phyloP scores from a whole-genome alignment of 1,139 yeast genomes.

The Torulaspora globosa region DNA sequence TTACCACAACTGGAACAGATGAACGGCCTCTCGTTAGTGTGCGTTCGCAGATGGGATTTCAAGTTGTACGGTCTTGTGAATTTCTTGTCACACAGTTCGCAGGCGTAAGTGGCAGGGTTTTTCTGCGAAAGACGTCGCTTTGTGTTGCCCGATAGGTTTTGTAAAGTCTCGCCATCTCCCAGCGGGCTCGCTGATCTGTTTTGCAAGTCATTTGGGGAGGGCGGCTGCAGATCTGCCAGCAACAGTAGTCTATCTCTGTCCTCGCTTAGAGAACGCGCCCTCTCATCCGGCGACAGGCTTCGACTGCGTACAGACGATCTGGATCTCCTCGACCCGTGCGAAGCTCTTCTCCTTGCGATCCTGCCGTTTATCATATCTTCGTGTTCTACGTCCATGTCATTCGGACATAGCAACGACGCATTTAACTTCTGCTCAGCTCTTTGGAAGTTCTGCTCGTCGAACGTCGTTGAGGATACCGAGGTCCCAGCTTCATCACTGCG shows the following conservation, averaged over 20 bases:
- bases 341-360: constrained; percentile 25
- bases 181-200: constrained; percentile 11
- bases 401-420: constrained; percentile 13
- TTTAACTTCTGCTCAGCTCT: constrained; percentile 8
- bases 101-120: constrained; percentile 75
- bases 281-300: constrained; percentile 32
- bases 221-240: constrained; percentile 43
- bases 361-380: constrained; percentile 33
- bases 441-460: constrained; percentile 18
- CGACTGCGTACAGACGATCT: constrained; percentile 18
- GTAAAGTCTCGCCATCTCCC: constrained; percentile 21
- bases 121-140: constrained; percentile 57
- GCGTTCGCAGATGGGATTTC: constrained; percentile 87
- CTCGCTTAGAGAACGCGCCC: constrained; percentile 38
- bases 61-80: constrained; percentile 91
- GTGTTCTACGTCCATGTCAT: constrained; percentile 14
- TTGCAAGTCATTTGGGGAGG: constrained; percentile 35
- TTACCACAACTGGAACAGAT: constrained; percentile 83
- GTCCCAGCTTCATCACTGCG: constrained; percentile 6
- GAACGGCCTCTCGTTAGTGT: constrained; percentile 91
- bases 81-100: constrained; percentile 78
- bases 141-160: constrained; percentile 22
- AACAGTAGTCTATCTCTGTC: constrained; percentile 59
- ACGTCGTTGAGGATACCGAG: constrained; percentile 4
- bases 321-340: constrained; percentile 24